Base-by-base conservation (phyloP, 805 yeast genomes). In the Schwanniomyces yamadae region DNA sequence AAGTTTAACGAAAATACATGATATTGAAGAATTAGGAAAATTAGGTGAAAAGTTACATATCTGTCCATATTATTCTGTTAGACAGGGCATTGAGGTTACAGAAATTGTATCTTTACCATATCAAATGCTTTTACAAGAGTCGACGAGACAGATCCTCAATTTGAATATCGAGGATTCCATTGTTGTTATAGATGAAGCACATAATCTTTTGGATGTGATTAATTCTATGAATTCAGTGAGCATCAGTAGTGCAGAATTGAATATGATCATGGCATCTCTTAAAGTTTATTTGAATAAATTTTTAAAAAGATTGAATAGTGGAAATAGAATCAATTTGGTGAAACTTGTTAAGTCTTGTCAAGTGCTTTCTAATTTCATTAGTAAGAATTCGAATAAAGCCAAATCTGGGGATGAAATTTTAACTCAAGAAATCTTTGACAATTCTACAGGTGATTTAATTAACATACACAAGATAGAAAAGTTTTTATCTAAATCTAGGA, bases 171-270 rank as follows among this genome's bases (percentile, higher is more conserved):
- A 73, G 34, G 74, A 78, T 37, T 71, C 90, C 1, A 73, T 90
- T 2, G 78, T 91, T 0, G 75, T 91, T 4, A 80, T 90, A 18
- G 98, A 90, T 56, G 98, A 90, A 54, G 97, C 97, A 0, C 98
- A 90, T 54, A 90, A 90, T 54, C 61, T 90, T 28, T 54, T 88
- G 19, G 96, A 89, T 46, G 80, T 90, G 0, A 77, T 90, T 3
- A 75, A 82, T 1, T 62, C 83, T 2, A 63, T 91, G 42, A 74
- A 83, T 49, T 86, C 96, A 0, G 71, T 79, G 2, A 57, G 73
- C 3, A 63, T 90, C 0, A 63, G 83, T 0, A 47, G 66, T 1
- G 33, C 46, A 0, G 87, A 84, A 21, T 61, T 87, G 7, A 27
- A 46, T 2, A 28, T 41, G 0, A 71, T 83, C 4, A 58, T 69